Conservation (phyloP, 208 protist genomes). For the Crithidia expoeki region DNA sequence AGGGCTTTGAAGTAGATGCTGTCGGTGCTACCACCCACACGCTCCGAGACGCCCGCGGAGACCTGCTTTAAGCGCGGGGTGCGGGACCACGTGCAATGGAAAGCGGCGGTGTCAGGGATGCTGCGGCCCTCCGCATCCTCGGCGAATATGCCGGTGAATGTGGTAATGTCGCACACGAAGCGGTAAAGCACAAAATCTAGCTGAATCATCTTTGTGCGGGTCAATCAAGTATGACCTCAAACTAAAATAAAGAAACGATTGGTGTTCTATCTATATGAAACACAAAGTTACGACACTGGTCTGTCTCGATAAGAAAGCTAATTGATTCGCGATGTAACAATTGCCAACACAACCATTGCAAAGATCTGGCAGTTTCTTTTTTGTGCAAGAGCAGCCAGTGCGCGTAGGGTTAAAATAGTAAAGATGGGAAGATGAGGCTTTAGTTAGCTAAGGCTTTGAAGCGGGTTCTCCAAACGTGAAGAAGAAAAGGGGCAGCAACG, state of each 20-base stretch:
- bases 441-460: too few relatives aligned
- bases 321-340: too few relatives aligned
- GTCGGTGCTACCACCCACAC: slow-evolving; percentile 29
- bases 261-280: not conserved
- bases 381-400: too few relatives aligned
- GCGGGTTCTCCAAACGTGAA: too few relatives aligned
- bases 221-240: too few relatives aligned
- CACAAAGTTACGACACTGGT: not conserved
- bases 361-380: too few relatives aligned
- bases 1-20: slow-evolving; percentile 56
- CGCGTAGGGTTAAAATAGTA: too few relatives aligned
- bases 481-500: too few relatives aligned
- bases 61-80: slow-evolving; percentile 46
- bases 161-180: slow-evolving; percentile 74
- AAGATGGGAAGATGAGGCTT: too few relatives aligned
- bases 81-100: slow-evolving; percentile 63
- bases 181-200: slow-evolving; percentile 78
- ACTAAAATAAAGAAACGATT: not conserved
- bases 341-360: too few relatives aligned
- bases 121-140: slow-evolving; percentile 49
- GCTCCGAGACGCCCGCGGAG: not conserved
- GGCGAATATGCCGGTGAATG: slow-evolving; percentile 69
- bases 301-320: not conserved
- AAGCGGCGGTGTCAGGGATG: slow-evolving; percentile 70
- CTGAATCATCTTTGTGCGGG: slow-evolving; percentile 45